phyloP scores from a whole-genome alignment of 2,329 filamentous ascomycete genomes.

The Cylindrodendrum hubeiense region DNA sequence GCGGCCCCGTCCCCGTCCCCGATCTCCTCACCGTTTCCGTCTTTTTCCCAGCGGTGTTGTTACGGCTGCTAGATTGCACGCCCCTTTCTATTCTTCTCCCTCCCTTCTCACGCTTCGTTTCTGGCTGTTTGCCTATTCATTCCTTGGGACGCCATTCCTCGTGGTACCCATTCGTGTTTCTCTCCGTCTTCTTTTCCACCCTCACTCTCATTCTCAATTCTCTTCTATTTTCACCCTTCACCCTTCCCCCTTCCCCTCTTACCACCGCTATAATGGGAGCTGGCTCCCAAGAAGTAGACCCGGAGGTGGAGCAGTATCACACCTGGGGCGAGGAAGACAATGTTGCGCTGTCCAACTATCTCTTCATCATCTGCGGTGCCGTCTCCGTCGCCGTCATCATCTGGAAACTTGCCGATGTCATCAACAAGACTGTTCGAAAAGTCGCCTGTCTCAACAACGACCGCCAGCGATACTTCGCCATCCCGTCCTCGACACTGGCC shows the following conservation, averaged over 20 bases:
- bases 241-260: constrained; percentile 16
- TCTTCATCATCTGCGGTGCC: constrained; percentile 73
- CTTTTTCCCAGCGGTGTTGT: neutral
- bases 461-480: constrained; percentile 82
- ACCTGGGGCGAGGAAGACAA: constrained; percentile 44
- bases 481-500: constrained; percentile 64
- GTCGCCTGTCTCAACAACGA: constrained; percentile 83
- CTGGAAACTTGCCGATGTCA: constrained; percentile 73
- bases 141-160: neutral
- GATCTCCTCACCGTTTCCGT: constrained; percentile 3
- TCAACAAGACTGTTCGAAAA: constrained; percentile 77
- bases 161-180: neutral
- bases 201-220: neutral
- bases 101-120: constrained; percentile 2
- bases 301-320: constrained; percentile 22
- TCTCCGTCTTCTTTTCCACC: neutral
- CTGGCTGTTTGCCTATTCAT: neutral
- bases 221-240: constrained; percentile 11
- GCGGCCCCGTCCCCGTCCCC: neutral
- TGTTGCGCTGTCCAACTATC: constrained; percentile 69
- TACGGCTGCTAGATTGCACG: constrained; percentile 8
- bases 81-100: constrained; percentile 6
- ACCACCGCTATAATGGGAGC: constrained; percentile 37
- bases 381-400: constrained; percentile 73
- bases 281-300: constrained; percentile 34